Evolutionary conservation across 2,329 filamentous ascomycete genomes (phyloP), one percentile per base, ranked within the genome.

Genomic region (Botrytis sinoallii): DNA sequence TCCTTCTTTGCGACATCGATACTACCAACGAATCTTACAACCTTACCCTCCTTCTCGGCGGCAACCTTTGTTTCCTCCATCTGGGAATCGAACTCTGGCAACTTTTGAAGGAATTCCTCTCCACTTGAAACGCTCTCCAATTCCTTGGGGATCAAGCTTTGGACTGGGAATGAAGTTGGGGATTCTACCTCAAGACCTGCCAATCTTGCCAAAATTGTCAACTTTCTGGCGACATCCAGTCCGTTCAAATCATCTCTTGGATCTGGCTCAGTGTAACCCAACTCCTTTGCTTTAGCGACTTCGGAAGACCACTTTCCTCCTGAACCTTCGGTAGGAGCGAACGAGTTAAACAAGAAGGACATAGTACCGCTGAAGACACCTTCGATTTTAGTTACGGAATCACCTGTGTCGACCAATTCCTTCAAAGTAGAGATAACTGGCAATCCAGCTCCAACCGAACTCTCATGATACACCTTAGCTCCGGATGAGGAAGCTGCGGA

Each of bases 311-410:
- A 99, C 80, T 91, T 90, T 70, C 93, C 93, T 48, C 92, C 93
- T 35, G 87, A 85, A 8, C 92, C 92, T 68, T 90, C 88, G 4
- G 91, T 90, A 0, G 96, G 96, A 67, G 95, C 94, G 83, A 98
- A 99, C 35, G 90, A 95, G 87, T 98, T 98, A 90, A 99, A 98
- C 59, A 99, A 87, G 87, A 98, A 99, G 57, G 93, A 97, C 90
- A 99, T 95, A 72, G 96, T 99, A 76, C 96, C 96, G 75, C 93
- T 97, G 85, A 99, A 98, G 70, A 99, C 95, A 77, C 96, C 96
- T 84, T 98, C 95, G 78, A 99, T 97, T 84, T 92, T 95, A 72
- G 89, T 94, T 8, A 99, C 92, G 81, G 93, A 88, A 81, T 99
- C 96, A 60, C 96, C 96, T 1, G 96, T 99, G 76, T 95, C 92